A percentile compares a stretch with the other conserved stretches of the same genome.
Conservation (phyloP, 345 rosid species). For the Pseudoturritis turrita region DNA sequence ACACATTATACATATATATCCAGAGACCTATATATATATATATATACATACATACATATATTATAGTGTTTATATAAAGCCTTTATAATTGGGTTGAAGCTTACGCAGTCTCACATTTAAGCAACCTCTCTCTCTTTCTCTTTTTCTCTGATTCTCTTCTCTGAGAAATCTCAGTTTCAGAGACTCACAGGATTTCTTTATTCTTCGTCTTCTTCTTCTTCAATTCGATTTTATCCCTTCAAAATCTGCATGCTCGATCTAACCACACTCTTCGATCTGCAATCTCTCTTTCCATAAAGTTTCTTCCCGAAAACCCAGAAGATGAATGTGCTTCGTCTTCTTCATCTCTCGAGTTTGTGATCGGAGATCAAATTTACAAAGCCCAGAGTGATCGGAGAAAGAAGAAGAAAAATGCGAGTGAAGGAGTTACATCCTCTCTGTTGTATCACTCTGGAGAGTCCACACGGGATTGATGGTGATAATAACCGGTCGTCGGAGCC, state of each 20-base stretch:
- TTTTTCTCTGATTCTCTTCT: conserved; percentile 20
- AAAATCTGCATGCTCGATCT: conserved; percentile 28
- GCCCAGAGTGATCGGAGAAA: not conserved
- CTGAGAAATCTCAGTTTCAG: conserved; percentile 43
- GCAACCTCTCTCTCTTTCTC: conserved; percentile 23
- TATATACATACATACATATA: not conserved
- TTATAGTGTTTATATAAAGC: conserved; percentile 15
- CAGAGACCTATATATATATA: not conserved
- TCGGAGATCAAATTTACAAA: conserved; percentile 17
- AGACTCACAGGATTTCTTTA: conserved; percentile 37
- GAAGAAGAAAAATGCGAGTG: conserved; percentile 58
- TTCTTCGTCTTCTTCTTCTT: conserved; percentile 24
- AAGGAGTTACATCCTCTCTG: conserved; percentile 95
- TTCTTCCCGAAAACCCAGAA: too few species aligned
- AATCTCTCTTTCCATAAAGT: not conserved
- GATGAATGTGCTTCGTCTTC: not conserved
- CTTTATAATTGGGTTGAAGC: conserved; percentile 31
- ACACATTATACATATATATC: not conserved
- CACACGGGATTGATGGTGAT: conserved; percentile 45
- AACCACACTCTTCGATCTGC: not conserved
- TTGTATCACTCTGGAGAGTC: conserved; percentile 77
- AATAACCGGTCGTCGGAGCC: conserved; percentile 47
- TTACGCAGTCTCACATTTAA: conserved; percentile 37
- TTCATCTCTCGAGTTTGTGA: not conserved
- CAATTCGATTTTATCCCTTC: conserved; percentile 15